Percentiles rank a stretch among this genome's conserved stretches.
phyloP scores from a whole-genome alignment of 1,284 basidiomycete species.

The Ustilago curta region DNA sequence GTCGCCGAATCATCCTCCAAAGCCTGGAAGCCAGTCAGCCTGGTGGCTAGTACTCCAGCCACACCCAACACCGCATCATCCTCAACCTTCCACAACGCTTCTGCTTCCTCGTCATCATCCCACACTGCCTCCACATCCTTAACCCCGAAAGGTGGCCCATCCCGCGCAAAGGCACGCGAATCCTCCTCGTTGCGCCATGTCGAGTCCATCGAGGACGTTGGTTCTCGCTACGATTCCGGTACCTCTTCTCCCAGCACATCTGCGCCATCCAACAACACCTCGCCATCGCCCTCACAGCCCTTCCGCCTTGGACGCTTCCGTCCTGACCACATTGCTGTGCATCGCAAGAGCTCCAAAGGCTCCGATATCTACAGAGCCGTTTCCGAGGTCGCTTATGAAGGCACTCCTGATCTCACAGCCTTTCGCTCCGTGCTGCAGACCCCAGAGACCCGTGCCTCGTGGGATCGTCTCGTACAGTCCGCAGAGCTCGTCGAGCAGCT shows the following conservation, averaged over 20 bases:
- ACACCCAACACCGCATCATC: conserved; percentile 30
- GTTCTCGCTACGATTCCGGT: conserved; percentile 14
- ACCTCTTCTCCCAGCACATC: conserved; percentile 8
- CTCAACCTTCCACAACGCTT: conserved; percentile 16
- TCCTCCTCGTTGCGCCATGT: conserved; percentile 37
- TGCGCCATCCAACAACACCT: neutral
- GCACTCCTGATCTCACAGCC: conserved; percentile 77
- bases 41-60: conserved; percentile 25
- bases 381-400: conserved; percentile 79
- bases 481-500: conserved; percentile 86
- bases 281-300: conserved; percentile 12
- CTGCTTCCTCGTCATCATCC: conserved; percentile 8
- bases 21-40: conserved; percentile 53
- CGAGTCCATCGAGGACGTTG: conserved; percentile 35
- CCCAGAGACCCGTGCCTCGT: conserved; percentile 77
- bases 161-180: conserved; percentile 28
- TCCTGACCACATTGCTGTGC: conserved; percentile 70
- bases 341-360: conserved; percentile 71
- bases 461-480: conserved; percentile 92
- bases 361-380: conserved; percentile 86
- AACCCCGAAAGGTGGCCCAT: conserved; percentile 3
- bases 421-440: conserved; percentile 87
- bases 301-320: conserved; percentile 54
- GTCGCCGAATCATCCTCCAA: conserved; percentile 49
- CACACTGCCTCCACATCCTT: conserved; percentile 9